Conservation (phyloP, 148 eudicot species). For the Pouteria glomerata region DNA sequence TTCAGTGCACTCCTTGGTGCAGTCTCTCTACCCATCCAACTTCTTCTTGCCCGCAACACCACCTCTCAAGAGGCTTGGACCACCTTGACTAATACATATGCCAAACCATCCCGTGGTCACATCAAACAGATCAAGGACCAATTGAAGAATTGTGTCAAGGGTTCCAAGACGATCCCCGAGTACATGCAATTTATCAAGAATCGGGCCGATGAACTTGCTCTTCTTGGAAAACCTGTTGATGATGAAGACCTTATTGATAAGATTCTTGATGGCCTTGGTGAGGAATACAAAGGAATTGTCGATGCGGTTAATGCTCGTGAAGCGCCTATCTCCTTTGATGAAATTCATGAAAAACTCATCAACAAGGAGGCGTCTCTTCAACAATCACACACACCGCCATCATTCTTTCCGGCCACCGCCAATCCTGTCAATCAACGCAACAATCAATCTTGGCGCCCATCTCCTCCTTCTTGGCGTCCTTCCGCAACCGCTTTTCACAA, state of each 20-base stretch:
- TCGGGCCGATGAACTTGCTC: neutral
- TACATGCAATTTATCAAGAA: neutral
- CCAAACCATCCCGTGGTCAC: neutral
- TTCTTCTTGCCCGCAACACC: no score
- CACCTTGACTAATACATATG: neutral
- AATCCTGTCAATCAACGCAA: neutral
- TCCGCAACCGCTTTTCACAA: no score
- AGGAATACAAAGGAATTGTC: neutral
- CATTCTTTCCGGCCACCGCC: neutral
- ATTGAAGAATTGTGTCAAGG: neutral
- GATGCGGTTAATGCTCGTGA: constrained; percentile 6
- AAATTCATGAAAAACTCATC: constrained; percentile 15
- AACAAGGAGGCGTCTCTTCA: neutral
- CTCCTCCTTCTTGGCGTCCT: no score
- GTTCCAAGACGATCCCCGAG: neutral
- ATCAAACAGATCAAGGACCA: neutral
- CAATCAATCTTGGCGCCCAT: no score
- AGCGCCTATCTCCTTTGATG: constrained; percentile 10
- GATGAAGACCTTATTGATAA: neutral
- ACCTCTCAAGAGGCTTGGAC: neutral
- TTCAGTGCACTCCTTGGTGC: no score
- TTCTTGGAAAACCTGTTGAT: neutral
- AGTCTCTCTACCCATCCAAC: no score
- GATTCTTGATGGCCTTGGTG: constrained; percentile 11
- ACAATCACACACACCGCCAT: neutral